Conservation (phyloP, 2,329 filamentous ascomycete genomes). For the Talaromyces islandicus region DNA sequence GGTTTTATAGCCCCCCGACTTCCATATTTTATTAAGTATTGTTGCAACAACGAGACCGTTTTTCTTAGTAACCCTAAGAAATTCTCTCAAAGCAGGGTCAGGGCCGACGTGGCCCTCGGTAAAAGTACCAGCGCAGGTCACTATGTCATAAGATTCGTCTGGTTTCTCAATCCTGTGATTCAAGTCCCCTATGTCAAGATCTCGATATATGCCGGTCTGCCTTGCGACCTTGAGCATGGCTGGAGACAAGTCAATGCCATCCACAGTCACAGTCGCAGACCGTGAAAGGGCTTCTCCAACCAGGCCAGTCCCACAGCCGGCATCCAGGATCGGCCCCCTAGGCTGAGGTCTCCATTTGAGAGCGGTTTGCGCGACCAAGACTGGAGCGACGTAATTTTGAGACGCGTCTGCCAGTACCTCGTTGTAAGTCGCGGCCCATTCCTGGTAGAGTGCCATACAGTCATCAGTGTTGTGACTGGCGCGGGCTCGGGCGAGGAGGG, state of each 20-base stretch:
- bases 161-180: constrained; percentile 36
- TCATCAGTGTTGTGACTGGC: constrained; percentile 28
- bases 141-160: constrained; percentile 43
- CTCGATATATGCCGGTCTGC: constrained; percentile 43
- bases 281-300: constrained; percentile 45
- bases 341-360: constrained; percentile 15
- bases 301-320: constrained; percentile 53
- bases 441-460: constrained; percentile 37
- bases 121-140: constrained; percentile 51
- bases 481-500: constrained; percentile 33
- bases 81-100: constrained; percentile 41
- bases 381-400: constrained; percentile 38
- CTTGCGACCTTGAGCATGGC: constrained; percentile 50
- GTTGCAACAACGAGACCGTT: constrained; percentile 48
- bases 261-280: constrained; percentile 40
- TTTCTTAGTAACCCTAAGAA: constrained; percentile 44
- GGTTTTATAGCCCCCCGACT: constrained; percentile 41
- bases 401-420: constrained; percentile 31
- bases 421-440: constrained; percentile 44
- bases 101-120: constrained; percentile 53
- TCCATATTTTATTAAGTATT: constrained; percentile 47
- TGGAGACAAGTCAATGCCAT: constrained; percentile 49
- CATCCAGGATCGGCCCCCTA: constrained; percentile 42
- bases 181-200: constrained; percentile 43
- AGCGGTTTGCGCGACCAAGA: constrained; percentile 31